Conservation (phyloP, 805 yeast genomes). For the Saturnispora silvae region DNA sequence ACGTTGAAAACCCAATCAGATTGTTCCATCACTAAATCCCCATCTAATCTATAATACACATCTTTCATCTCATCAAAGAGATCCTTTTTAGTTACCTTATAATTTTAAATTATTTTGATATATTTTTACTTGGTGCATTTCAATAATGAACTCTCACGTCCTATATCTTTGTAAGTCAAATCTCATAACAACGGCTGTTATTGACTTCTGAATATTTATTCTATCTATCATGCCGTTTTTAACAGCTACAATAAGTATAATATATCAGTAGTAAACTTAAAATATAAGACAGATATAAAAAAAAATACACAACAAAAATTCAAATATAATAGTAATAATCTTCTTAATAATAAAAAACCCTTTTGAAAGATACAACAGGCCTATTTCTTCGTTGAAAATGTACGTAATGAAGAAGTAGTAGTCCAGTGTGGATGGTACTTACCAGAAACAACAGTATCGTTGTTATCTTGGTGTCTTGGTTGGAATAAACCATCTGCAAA, state of each 20-base stretch:
- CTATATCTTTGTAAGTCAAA: no score
- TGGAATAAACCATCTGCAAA: conserved; percentile 65
- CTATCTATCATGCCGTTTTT: no score
- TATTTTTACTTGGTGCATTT: no score
- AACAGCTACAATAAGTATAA: neutral
- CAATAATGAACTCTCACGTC: no score
- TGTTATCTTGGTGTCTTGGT: conserved; percentile 71
- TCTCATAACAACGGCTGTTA: no score
- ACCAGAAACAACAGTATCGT: conserved; percentile 63
- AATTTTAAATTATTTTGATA: no score
- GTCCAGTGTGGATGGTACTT: conserved; percentile 35
- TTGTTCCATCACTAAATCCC: conserved; percentile 80
- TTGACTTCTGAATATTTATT: no score
- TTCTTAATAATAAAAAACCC: neutral
- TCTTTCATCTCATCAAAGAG: no score
- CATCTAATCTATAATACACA: neutral
- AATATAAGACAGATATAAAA: no score
- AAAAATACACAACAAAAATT: neutral
- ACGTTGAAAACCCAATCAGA: conserved; percentile 95
- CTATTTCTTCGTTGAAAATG: conserved; percentile 39
- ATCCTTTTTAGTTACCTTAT: no score
- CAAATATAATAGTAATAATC: neutral
- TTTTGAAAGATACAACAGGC: neutral
- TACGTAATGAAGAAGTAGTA: conserved; percentile 31
- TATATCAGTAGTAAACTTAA: conserved; percentile 1